Evolutionary conservation across 768 basidiomycete genomes (phyloP).

Genomic region (Russula lepida): DNA sequence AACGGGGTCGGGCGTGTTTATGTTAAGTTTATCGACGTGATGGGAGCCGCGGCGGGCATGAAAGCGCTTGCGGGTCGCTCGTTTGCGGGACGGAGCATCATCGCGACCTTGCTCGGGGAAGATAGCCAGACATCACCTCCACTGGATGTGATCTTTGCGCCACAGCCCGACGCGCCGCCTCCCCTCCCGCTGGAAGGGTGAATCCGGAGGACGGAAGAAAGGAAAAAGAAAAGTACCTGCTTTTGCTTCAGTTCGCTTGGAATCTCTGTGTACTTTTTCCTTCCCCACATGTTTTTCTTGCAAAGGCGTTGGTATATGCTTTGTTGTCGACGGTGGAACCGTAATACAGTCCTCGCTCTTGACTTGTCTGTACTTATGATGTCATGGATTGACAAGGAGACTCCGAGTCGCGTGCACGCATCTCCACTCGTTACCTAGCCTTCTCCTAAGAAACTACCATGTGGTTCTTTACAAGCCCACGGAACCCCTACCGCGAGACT

Average conservation of each 20-base stretch:
- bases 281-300: neutral
- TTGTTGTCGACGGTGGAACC: neutral
- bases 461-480: neutral
- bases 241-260: conserved; percentile 8
- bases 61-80: conserved; percentile 84
- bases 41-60: conserved; percentile 61
- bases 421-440: too few species aligned
- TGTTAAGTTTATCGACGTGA: conserved; percentile 68
- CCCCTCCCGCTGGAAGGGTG: conserved; percentile 45
- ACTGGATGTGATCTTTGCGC: conserved; percentile 73
- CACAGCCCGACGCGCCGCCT: conserved; percentile 74
- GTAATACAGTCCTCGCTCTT: neutral
- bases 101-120: conserved; percentile 75
- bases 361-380: too few species aligned
- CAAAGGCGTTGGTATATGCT: neutral
- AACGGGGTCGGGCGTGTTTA: conserved; percentile 94
- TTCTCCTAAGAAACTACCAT: neutral
- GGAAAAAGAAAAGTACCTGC: neutral
- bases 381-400: too few species aligned
- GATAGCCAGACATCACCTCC: conserved; percentile 83
- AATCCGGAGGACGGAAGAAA: neutral
- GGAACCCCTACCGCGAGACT: neutral
- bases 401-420: too few species aligned
- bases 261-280: neutral
- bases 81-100: conserved; percentile 80